These are phyloP conservation scores for Xylaria bambusicola DNA, from an alignment of 495 filamentous ascomycete species.

Conservation along the genomic window DNA sequence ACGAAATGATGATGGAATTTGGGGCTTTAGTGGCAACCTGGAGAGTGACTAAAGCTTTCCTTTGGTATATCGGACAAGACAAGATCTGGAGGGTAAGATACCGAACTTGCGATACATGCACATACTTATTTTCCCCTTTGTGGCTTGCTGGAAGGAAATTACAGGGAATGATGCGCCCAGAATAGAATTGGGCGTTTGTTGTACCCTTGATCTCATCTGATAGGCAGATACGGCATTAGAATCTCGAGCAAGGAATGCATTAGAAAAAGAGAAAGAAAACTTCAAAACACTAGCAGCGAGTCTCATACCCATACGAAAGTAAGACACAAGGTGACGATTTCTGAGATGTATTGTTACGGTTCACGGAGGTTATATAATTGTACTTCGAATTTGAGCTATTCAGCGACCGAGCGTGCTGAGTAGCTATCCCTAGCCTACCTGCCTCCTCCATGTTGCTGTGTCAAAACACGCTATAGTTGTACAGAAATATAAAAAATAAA, in stretches of 20 bases:
- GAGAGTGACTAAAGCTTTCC: neutral
- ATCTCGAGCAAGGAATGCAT: no score
- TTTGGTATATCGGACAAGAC: slow-evolving; percentile 8
- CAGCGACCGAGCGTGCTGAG: no score
- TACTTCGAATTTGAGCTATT: no score
- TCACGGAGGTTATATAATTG: no score
- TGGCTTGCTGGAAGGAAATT: neutral
- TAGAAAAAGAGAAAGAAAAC: neutral
- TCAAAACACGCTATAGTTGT: no score
- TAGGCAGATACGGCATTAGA: neutral
- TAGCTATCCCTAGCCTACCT: no score
- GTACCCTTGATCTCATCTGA: neutral
- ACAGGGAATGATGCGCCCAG: neutral
- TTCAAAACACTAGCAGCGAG: neutral
- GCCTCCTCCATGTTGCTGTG: no score
- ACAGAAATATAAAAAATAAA: no score
- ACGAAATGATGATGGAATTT: neutral
- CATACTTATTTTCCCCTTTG: slow-evolving; percentile 7
- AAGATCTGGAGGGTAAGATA: slow-evolving; percentile 1
- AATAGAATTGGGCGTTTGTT: neutral
- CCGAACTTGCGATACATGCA: neutral
- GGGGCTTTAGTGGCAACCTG: neutral
- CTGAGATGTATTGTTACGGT: no score
- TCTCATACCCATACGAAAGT: no score
- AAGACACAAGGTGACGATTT: no score